Conservation (phyloP, 441 rosid genomes). For the Erodium moschatum region DNA sequence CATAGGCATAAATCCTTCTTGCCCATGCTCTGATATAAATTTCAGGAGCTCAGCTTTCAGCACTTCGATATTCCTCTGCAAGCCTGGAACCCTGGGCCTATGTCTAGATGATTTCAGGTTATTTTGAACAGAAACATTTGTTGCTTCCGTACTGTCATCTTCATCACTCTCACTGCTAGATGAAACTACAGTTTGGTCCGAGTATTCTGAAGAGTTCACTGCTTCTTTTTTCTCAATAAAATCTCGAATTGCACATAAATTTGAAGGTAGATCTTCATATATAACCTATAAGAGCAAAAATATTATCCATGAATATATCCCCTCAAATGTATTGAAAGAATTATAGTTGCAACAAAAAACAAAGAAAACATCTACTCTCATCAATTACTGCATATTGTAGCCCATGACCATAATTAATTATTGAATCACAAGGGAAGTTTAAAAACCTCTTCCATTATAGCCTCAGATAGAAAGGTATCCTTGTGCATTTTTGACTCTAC, state of each 20-base stretch:
- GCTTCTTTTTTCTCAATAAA: conserved; percentile 54
- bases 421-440: background rate
- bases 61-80: conserved; percentile 73
- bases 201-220: conserved; percentile 31
- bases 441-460: conserved; percentile 91
- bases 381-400: background rate
- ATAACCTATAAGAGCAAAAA: conserved; percentile 44
- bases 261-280: conserved; percentile 97
- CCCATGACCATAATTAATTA: no score
- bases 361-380: background rate
- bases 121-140: conserved; percentile 19
- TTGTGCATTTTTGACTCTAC: conserved; percentile 89
- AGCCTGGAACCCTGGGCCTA: conserved; percentile 72
- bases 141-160: conserved; percentile 12
- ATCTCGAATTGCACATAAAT: conserved; percentile 81
- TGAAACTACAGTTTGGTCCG: conserved; percentile 32
- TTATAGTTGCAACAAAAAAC: background rate
- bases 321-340: background rate
- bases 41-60: conserved; percentile 70
- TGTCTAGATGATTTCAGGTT: conserved; percentile 31
- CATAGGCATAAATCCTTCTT: conserved; percentile 99
- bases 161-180: conserved; percentile 23
- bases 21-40: conserved; percentile 75
- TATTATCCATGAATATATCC: background rate
- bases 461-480: conserved; percentile 87